phyloP scores from a whole-genome alignment of 139 green algal species.

The Chlamydomonas asymmetrica region DNA sequence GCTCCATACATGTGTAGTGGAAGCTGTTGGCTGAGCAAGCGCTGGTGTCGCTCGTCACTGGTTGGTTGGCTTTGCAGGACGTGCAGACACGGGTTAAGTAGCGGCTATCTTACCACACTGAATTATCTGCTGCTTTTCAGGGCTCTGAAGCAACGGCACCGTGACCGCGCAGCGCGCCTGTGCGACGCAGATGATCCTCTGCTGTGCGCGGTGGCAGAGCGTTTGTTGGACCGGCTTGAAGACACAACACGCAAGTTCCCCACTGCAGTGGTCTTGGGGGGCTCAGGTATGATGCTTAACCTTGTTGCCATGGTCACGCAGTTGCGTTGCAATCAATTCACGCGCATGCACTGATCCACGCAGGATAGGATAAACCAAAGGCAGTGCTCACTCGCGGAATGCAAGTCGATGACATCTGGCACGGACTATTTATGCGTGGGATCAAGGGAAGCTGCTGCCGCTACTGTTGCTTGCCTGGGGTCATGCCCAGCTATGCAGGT shows the following conservation, averaged over 20 bases:
- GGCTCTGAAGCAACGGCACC: constrained; percentile 59
- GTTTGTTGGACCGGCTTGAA: constrained; percentile 80
- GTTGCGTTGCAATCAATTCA: background rate
- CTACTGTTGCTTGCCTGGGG: background rate
- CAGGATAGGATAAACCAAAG: background rate
- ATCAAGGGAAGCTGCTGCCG: background rate
- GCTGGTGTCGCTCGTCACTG: background rate
- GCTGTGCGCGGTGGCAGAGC: constrained; percentile 61
- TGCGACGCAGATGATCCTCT: constrained; percentile 30
- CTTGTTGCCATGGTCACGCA: background rate
- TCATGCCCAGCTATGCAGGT: constrained; percentile 50
- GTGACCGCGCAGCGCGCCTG: constrained; percentile 59
- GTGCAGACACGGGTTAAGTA: background rate
- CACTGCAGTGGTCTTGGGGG: constrained; percentile 65
- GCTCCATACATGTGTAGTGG: background rate
- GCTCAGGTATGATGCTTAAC: constrained; percentile 43
- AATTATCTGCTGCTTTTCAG: constrained; percentile 25
- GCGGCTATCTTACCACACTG: background rate
- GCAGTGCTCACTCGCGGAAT: background rate
- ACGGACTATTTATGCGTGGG: background rate
- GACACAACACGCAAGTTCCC: constrained; percentile 74
- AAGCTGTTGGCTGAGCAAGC: background rate
- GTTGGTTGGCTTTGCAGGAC: background rate
- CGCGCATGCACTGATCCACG: background rate
- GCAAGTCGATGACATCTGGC: background rate